A percentile compares a stretch with the other conserved stretches of the same genome.
These are phyloP conservation scores for Nidula microcarpa DNA, from an alignment of 768 basidiomycete species.

Conservation along the genomic window DNA sequence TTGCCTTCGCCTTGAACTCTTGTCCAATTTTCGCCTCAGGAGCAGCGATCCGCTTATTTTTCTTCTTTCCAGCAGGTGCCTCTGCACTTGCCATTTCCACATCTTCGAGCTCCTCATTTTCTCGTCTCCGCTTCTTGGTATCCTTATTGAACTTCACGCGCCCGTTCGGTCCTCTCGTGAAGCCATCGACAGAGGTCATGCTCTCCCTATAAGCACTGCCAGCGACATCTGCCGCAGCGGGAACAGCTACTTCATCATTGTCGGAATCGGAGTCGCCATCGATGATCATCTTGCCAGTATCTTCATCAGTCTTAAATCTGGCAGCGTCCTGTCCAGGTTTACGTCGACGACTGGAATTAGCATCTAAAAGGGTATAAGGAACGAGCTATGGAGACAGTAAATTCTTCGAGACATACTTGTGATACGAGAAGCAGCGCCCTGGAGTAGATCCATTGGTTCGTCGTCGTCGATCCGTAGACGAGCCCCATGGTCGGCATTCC, in stretches of 20 bases:
- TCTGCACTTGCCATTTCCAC: slow-evolving; percentile 78
- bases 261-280: slow-evolving; percentile 53
- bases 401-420: slow-evolving; percentile 51
- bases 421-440: slow-evolving; percentile 69
- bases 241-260: slow-evolving; percentile 32
- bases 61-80: slow-evolving; percentile 32
- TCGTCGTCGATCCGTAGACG: slow-evolving; percentile 85
- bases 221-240: slow-evolving; percentile 47
- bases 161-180: slow-evolving; percentile 80
- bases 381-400: background rate
- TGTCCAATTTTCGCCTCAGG: slow-evolving; percentile 54
- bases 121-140: slow-evolving; percentile 87
- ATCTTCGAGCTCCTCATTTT: slow-evolving; percentile 59
- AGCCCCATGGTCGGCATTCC: slow-evolving; percentile 35
- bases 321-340: slow-evolving; percentile 86
- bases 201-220: slow-evolving; percentile 84
- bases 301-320: slow-evolving; percentile 83
- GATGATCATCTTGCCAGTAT: slow-evolving; percentile 79
- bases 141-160: slow-evolving; percentile 95
- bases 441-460: slow-evolving; percentile 92
- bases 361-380: slow-evolving; percentile 23
- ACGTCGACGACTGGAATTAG: slow-evolving; percentile 47
- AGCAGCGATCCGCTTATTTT: slow-evolving; percentile 47
- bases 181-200: slow-evolving; percentile 84
- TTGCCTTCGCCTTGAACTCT: slow-evolving; percentile 95